A percentile compares a stretch with the other conserved stretches of the same genome.
phyloP scores from a whole-genome alignment of 2,329 filamentous ascomycete genomes.

The Alternaria ventricosa region DNA sequence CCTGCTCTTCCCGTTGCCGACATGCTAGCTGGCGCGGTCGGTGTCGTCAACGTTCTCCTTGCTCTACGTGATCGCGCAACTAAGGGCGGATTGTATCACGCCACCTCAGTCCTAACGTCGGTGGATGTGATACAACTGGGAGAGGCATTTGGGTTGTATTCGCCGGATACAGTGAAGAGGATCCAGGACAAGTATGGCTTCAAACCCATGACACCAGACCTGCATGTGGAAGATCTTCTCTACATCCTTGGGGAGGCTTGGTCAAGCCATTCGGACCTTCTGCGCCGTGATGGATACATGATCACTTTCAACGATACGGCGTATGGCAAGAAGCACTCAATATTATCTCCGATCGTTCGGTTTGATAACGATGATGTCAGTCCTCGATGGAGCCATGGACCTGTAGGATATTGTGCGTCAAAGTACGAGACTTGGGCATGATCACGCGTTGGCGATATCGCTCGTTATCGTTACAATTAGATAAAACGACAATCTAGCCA shows the following conservation, averaged over 20 bases:
- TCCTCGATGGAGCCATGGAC: not conserved
- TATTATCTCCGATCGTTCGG: not conserved
- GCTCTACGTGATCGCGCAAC: constrained; percentile 31
- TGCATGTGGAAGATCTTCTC: not conserved
- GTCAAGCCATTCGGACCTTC: not conserved
- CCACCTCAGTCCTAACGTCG: not conserved
- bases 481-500: not conserved
- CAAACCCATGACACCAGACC: not conserved
- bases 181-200: not conserved
- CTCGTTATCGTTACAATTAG: not conserved
- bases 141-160: not conserved
- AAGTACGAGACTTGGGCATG: not conserved
- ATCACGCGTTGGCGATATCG: not conserved
- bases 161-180: not conserved
- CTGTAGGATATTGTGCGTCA: not conserved
- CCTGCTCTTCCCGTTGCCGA: constrained; percentile 38
- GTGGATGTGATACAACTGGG: not conserved
- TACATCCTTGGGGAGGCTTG: not conserved
- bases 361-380: not conserved
- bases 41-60: constrained; percentile 32
- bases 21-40: constrained; percentile 37
- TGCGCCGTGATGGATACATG: not conserved
- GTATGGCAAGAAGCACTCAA: not conserved
- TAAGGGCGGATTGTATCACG: constrained; percentile 20
- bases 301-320: not conserved